Conservation (phyloP, 371 early-diverging fungal species). For the Quaeritorhiza haematococci region DNA sequence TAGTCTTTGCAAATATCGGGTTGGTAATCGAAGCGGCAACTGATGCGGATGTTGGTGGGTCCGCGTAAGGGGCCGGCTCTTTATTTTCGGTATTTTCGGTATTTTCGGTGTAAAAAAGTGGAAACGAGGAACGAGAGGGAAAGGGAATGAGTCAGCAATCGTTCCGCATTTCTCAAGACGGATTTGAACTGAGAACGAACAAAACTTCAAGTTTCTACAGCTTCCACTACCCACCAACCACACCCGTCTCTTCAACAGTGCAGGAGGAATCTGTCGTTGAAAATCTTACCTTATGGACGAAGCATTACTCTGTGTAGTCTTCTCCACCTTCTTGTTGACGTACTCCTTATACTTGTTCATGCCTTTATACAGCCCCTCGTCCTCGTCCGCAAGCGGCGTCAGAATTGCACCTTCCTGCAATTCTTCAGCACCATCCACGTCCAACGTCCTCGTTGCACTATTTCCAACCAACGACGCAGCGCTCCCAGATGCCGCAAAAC, state of each 20-base stretch:
- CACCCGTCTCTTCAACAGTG: background rate
- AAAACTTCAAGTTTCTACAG: no score
- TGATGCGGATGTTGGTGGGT: constrained; percentile 78
- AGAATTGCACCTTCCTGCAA: constrained; percentile 30
- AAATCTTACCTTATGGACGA: constrained; percentile 44
- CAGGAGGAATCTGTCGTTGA: no score
- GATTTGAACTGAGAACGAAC: no score
- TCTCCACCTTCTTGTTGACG: constrained; percentile 54
- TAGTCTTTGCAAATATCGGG: constrained; percentile 98
- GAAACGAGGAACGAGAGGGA: no score
- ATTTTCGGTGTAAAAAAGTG: no score
- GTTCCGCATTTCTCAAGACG: no score
- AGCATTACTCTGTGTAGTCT: constrained; percentile 41
- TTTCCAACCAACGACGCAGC: constrained; percentile 38
- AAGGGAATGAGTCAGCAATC: no score
- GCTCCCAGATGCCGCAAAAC: constrained; percentile 34
- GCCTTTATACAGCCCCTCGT: constrained; percentile 59
- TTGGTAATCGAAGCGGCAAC: constrained; percentile 89
- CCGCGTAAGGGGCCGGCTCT: constrained; percentile 84
- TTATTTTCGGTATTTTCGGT: no score
- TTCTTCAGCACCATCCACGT: constrained; percentile 54
- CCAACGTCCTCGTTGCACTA: constrained; percentile 40
- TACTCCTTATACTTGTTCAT: constrained; percentile 55
- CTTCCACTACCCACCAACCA: background rate
- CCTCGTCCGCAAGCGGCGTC: constrained; percentile 32